Evolutionary conservation across 2,329 filamentous ascomycete genomes (phyloP).

Genomic region (Raffaelea albimanens): DNA sequence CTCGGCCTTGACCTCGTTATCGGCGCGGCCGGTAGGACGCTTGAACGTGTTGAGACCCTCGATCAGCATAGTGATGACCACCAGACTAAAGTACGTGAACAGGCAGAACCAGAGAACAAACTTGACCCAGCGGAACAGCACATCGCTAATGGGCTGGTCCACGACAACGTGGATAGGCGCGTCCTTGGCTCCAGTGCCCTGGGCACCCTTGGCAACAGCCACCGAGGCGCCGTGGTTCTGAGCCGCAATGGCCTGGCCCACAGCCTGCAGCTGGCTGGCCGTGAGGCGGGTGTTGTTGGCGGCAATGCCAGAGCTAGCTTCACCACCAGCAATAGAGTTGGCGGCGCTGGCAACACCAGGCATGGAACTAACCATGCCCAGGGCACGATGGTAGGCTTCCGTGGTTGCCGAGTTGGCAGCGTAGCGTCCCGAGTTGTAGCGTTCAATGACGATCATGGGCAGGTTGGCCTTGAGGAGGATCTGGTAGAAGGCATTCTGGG

Average conservation of each 20-base stretch:
- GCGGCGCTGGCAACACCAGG: constrained; percentile 5
- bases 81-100: constrained; percentile 68
- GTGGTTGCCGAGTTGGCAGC: constrained; percentile 73
- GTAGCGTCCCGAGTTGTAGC: constrained; percentile 79
- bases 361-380: constrained; percentile 34
- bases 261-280: constrained; percentile 63
- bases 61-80: constrained; percentile 71
- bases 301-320: constrained; percentile 15
- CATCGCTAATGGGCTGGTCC: constrained; percentile 72
- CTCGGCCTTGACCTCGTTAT: constrained; percentile 81
- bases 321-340: constrained; percentile 2
- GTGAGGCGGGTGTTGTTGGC: constrained; percentile 24
- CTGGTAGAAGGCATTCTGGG: constrained; percentile 91
- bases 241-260: constrained; percentile 74
- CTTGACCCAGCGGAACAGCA: constrained; percentile 85
- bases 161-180: constrained; percentile 93
- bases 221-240: constrained; percentile 58
- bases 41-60: constrained; percentile 73
- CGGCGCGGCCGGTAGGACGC: constrained; percentile 60
- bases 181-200: constrained; percentile 62
- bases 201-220: constrained; percentile 36
- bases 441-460: constrained; percentile 84
- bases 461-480: constrained; percentile 84
- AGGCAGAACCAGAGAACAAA: constrained; percentile 73
- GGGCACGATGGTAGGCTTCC: constrained; percentile 66